phyloP scores from a whole-genome alignment of 768 basidiomycete genomes.

The Russula ochroleuca region DNA sequence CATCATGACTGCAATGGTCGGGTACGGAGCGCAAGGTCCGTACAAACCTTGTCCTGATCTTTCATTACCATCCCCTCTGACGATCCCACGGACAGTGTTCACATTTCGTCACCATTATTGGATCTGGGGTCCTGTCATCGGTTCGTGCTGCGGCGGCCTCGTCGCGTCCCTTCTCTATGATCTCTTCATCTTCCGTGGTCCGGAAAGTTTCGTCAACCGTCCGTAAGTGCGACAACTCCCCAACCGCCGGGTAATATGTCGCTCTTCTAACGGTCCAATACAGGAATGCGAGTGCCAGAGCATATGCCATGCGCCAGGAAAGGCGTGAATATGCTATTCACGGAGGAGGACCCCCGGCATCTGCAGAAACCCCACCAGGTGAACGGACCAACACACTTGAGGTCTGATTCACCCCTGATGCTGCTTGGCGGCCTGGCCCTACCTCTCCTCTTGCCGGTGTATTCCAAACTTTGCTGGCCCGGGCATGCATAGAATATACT shows the following conservation, averaged over 20 bases:
- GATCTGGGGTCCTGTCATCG: slow-evolving; percentile 65
- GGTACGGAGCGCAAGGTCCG: slow-evolving; percentile 53
- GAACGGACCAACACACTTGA: not conserved
- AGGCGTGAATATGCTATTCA: not conserved
- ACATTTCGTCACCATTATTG: slow-evolving; percentile 58
- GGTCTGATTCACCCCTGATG: slow-evolving; percentile 2
- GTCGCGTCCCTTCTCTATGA: slow-evolving; percentile 57
- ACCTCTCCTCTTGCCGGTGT: not conserved
- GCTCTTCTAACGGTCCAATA: not conserved
- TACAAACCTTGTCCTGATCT: not conserved
- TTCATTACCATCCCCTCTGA: not conserved
- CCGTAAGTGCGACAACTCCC: slow-evolving; percentile 40
- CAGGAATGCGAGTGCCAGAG: not conserved
- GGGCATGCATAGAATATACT: not conserved
- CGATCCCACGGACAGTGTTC: slow-evolving; percentile 34
- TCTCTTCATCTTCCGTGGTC: slow-evolving; percentile 50
- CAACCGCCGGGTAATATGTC: not conserved
- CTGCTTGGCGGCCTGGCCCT: not conserved
- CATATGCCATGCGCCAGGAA: not conserved
- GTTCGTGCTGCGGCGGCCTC: slow-evolving; percentile 55
- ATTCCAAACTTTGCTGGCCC: not conserved
- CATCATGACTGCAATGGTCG: slow-evolving; percentile 64
- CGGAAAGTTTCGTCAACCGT: slow-evolving; percentile 51
- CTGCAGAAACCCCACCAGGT: not conserved
- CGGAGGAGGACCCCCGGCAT: not conserved